Evolutionary conservation across 148 eudicot species (phyloP).

Genomic region (Pharnaceum exiguum): DNA sequence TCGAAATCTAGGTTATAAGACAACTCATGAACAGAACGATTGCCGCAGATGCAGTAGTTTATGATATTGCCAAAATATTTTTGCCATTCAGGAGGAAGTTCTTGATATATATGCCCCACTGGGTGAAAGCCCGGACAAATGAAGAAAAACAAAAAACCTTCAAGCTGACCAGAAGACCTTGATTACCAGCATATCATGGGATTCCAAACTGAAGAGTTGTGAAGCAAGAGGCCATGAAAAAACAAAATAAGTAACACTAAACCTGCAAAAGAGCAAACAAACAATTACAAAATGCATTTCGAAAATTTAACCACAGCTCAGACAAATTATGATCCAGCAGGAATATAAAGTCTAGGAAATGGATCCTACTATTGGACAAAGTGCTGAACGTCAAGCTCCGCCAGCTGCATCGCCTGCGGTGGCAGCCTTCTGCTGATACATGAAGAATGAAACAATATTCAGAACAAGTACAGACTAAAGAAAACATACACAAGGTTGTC

Average conservation of each 20-base stretch:
- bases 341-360: neutral
- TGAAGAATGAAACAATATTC: slow-evolving; percentile 1
- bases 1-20: neutral
- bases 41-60: neutral
- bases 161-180: slow-evolving; percentile 6
- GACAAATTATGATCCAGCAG: neutral
- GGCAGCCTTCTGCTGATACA: slow-evolving; percentile 32
- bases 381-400: slow-evolving; percentile 28
- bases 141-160: slow-evolving; percentile 1
- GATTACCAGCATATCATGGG: slow-evolving; percentile 16
- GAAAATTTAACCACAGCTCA: neutral
- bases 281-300: neutral
- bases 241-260: slow-evolving; percentile 13
- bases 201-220: slow-evolving; percentile 10
- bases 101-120: slow-evolving; percentile 16
- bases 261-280: slow-evolving; percentile 15
- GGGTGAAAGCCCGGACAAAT: slow-evolving; percentile 11
- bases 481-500: neutral
- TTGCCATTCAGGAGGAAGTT: slow-evolving; percentile 28
- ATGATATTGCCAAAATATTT: neutral
- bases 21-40: neutral
- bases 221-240: slow-evolving; percentile 18
- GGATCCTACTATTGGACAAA: slow-evolving; percentile 10
- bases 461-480: neutral
- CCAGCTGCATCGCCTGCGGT: slow-evolving; percentile 37